Percentiles rank a stretch among this genome's conserved stretches.
These are phyloP conservation scores for Venturia asperata DNA, from an alignment of 2,329 filamentous ascomycete genomes.

Conservation along the genomic window DNA sequence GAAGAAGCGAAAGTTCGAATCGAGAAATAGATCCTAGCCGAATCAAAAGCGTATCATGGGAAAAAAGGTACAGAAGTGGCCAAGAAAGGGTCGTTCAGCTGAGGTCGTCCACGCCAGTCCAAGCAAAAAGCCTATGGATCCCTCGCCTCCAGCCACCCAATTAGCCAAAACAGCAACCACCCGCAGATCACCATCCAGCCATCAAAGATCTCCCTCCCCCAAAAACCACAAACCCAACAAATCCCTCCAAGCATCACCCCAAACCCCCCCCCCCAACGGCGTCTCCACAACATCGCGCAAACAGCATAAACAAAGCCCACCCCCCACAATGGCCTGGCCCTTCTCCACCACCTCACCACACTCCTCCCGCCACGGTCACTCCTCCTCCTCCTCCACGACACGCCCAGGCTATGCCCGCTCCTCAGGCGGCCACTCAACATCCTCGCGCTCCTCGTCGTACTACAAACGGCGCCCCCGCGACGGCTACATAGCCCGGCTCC, in stretches of 20 bases:
- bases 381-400: constrained; percentile 14
- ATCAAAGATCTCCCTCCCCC: background rate
- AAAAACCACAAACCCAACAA: background rate
- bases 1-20: too few species aligned
- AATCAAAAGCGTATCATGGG: too few species aligned
- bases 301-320: too few species aligned
- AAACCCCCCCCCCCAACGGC: background rate
- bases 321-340: background rate
- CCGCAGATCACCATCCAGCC: constrained; percentile 11
- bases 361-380: constrained; percentile 6
- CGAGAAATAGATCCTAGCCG: too few species aligned
- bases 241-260: background rate
- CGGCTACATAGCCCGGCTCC: constrained; percentile 66
- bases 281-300: background rate
- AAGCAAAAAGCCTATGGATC: background rate
- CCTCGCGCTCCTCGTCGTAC: constrained; percentile 58
- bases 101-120: background rate
- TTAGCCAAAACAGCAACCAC: background rate
- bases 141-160: constrained; percentile 1
- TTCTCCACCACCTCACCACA: background rate
- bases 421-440: constrained; percentile 26
- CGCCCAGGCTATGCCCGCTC: constrained; percentile 12
- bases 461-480: constrained; percentile 70
- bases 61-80: too few species aligned
- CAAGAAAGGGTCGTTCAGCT: too few species aligned